Evolutionary conservation across 805 yeast genomes (phyloP), one percentile per base, ranked within the genome.

Genomic region (Brettanomyces nanus): DNA sequence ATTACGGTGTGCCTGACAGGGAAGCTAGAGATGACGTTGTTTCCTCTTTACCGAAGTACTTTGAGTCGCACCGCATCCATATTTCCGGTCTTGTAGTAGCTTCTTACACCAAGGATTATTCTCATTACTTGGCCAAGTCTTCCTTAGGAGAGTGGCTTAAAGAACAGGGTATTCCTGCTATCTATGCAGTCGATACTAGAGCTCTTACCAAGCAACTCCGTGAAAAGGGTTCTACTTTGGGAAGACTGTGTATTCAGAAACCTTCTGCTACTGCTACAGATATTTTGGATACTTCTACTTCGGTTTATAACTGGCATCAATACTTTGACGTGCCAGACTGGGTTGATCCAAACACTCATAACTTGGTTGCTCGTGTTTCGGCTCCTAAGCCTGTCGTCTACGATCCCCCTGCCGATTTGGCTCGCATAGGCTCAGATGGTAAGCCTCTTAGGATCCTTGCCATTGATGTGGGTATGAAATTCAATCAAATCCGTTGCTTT

Each of bases 1-100:
- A 92, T 71, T 92, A 92, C 64, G 98, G 98, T 77, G 98, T 92
- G 40, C 98, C 99, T 45, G 95, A 86, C 62, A 80, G 90, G 53
- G 68, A 75, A 45, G 65, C 73, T 54, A 70, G 69, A 60, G 95
- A 85, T 56, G 95, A 83, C 40, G 66, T 80, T 46, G 76, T 81
- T 38, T 77, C 80, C 33, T 71, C 73, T 39, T 62, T 92, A 46
- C 97, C 97, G 55, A 81, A 80, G 59, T 85, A 89, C 68, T 92
- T 92, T 56, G 99, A 92, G 71, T 85, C 96, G 45, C 77, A 70
- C 63, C 78, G 75, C 53, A 90, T 92, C 59, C 99, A 92, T 61
- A 78, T 92, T 61, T 95, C 97, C 44, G 99, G 97, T 66, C 73
- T 92, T 57, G 87, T 92, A 37, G 95, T 92, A 48, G 95, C 97